Percentiles rank a stretch among this genome's conserved stretches.
Evolutionary conservation across 139 green algal species (phyloP).

Genomic region (Picochlorum sp.): DNA sequence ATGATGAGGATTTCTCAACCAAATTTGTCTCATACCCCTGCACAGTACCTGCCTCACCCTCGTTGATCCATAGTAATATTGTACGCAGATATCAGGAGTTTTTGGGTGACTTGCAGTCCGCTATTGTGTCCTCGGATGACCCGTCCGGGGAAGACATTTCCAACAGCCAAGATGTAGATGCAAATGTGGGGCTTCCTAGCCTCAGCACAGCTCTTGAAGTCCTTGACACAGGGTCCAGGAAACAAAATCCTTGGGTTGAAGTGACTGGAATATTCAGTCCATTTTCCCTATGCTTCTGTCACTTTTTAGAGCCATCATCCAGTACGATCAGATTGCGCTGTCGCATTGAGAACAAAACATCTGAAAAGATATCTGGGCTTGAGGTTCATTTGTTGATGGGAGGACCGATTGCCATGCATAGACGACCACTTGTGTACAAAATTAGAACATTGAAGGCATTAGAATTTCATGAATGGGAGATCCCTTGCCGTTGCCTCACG

Average conservation of each 20-base stretch:
- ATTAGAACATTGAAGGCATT: slow-evolving; percentile 13
- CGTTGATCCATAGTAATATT: slow-evolving; percentile 13
- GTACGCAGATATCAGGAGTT: slow-evolving; percentile 17
- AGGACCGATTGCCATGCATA: slow-evolving; percentile 15
- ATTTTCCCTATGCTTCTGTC: slow-evolving; percentile 16
- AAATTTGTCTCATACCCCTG: slow-evolving; percentile 19
- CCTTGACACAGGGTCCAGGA: no score
- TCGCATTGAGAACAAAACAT: slow-evolving; percentile 21
- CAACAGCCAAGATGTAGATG: not conserved
- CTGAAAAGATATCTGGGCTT: slow-evolving; percentile 20
- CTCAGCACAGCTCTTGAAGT: no score
- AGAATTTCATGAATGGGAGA: slow-evolving; percentile 16
- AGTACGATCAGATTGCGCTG: slow-evolving; percentile 19
- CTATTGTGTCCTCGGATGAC: not conserved
- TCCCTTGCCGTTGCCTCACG: slow-evolving; percentile 4
- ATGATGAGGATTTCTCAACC: not conserved
- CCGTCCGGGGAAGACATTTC: slow-evolving; percentile 9
- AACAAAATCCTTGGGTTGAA: not conserved
- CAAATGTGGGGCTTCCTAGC: slow-evolving; percentile 16
- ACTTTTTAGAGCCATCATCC: slow-evolving; percentile 8
- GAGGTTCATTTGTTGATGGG: slow-evolving; percentile 21
- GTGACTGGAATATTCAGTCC: slow-evolving; percentile 17
- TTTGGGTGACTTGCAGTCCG: slow-evolving; percentile 22
- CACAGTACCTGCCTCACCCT: slow-evolving; percentile 18
- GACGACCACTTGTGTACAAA: slow-evolving; percentile 19